Evolutionary conservation across 176 grass and related monocot species (phyloP).

Genomic region (Oryza longistaminata): DNA sequence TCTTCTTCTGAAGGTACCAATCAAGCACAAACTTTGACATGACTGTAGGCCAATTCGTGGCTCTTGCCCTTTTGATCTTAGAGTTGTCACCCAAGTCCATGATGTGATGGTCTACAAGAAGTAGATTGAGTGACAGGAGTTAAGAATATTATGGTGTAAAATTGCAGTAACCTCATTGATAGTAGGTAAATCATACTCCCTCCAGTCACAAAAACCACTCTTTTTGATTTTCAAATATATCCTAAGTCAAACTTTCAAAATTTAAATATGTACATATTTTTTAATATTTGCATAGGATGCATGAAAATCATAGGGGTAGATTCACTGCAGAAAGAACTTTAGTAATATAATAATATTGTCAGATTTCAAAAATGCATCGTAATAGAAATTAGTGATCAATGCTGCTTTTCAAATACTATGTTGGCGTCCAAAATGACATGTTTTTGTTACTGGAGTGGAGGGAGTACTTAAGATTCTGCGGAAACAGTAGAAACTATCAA

Average conservation of each 20-base stretch:
- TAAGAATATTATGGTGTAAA: slow-evolving; percentile 7
- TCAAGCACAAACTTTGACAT: slow-evolving; percentile 62
- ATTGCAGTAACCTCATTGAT: slow-evolving; percentile 12
- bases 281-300: background rate
- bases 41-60: slow-evolving; percentile 53
- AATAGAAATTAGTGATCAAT: background rate
- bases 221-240: background rate
- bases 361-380: background rate
- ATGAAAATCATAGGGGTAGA: background rate
- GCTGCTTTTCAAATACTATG: background rate
- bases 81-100: slow-evolving; percentile 30
- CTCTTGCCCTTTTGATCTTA: slow-evolving; percentile 53
- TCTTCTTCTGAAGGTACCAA: slow-evolving; percentile 60
- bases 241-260: background rate
- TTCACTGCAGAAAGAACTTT: background rate
- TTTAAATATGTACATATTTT: too few species aligned
- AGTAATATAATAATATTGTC: background rate
- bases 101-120: slow-evolving; percentile 48
- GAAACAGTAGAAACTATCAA: background rate
- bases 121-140: slow-evolving; percentile 17
- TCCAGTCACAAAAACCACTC: background rate
- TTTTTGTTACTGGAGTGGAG: background rate
- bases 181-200: slow-evolving; percentile 17
- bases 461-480: background rate
- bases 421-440: background rate